Percentiles rank a stretch among this genome's conserved stretches.
These are phyloP conservation scores for Polyporus tsugae DNA, from an alignment of 1,284 basidiomycete genomes.

Conservation along the genomic window DNA sequence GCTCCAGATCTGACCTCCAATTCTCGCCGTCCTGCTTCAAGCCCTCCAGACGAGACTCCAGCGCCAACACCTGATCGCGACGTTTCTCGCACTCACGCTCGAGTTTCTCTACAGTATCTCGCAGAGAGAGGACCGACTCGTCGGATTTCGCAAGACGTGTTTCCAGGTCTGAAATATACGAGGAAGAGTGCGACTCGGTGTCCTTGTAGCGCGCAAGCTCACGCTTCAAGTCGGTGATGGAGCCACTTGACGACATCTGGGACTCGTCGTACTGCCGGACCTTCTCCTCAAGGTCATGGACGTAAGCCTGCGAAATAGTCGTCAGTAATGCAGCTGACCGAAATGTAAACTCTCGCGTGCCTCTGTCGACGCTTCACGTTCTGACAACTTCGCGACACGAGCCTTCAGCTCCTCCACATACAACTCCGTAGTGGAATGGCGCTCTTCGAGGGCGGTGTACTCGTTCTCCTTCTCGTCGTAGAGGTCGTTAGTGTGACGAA, in stretches of 20 bases:
- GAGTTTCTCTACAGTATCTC: conserved; percentile 77
- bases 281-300: conserved; percentile 91
- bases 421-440: conserved; percentile 82
- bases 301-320: conserved; percentile 71
- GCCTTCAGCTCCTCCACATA: conserved; percentile 88
- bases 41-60: conserved; percentile 78
- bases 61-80: conserved; percentile 70
- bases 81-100: conserved; percentile 81
- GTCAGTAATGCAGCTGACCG: conserved; percentile 19
- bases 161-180: conserved; percentile 94
- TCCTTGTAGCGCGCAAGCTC: conserved; percentile 86
- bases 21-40: conserved; percentile 75
- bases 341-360: conserved; percentile 49
- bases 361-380: conserved; percentile 92
- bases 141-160: conserved; percentile 82
- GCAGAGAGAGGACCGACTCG: conserved; percentile 73
- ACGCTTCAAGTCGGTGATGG: conserved; percentile 83
- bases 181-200: conserved; percentile 71
- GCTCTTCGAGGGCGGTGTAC: conserved; percentile 68
- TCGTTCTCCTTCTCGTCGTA: conserved; percentile 91
- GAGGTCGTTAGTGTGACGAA: conserved; percentile 90
- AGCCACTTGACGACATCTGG: conserved; percentile 77
- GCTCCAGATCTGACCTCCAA: conserved; percentile 84
- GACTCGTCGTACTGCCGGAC: conserved; percentile 86
- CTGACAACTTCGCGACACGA: conserved; percentile 83